Base-by-base conservation (phyloP, 345 rosid genomes). In the Syzygium aqueum region DNA sequence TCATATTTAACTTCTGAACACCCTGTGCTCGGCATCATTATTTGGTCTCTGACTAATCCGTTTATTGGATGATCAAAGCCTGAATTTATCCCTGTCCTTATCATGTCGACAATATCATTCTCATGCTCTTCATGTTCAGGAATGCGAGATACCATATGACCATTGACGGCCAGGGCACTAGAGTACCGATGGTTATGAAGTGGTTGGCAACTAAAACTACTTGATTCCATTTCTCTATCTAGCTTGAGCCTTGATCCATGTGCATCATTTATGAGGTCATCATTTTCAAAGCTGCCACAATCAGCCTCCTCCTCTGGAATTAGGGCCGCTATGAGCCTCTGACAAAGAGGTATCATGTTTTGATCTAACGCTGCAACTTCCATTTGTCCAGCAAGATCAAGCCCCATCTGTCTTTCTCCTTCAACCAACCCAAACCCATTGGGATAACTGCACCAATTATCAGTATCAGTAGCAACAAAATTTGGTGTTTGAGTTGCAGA, bases 321-420 rank as follows among this genome's bases (percentile, higher is more conserved):
- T 88, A 97, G 88, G 90, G 99, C 97, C 63, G 99, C 97, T 77
- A 97, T 88, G 86, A 96, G 93, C 92, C 96, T 94, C 90, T 95
- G 96, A 77, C 89, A 96, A 89, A 97, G 94, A 43, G 99, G 90
- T 77, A 92, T 87, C 67, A 85, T 89, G 88, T 89, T 89, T 87
- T 80, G 89, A 87, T 93, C 97, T 78, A 88, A 87, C 54, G 84
- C 85, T 57, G 89, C 91, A 22, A 85, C 87, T 83, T 90, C 83
- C 63, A 84, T 87, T 82, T 78, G 86, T 63, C 91, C 95, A 91
- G 86, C 90, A 30, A 78, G 82, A 49, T 90, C 85, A 88, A 61
- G 73, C 51, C 88, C 92, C 40, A 54, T 46, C 57, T 92, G 90
- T 73, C 82, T 87, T 40, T 87, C 93, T 52, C 86, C 89, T 87